phyloP scores from a whole-genome alignment of 1,284 basidiomycete genomes.

The Mixia osmundae region DNA sequence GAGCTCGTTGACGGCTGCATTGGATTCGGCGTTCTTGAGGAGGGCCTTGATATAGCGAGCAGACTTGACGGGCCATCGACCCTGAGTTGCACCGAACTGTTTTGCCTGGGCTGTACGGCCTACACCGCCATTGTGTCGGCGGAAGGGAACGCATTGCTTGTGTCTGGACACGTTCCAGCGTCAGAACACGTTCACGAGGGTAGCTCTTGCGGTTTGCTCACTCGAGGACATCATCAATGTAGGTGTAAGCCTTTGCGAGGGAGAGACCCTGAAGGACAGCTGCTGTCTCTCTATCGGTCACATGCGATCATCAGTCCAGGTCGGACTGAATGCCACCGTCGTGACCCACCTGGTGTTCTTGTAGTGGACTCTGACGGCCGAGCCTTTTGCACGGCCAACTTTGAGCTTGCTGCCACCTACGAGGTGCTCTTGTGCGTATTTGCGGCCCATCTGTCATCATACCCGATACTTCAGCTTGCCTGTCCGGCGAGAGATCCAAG shows the following conservation, averaged over 20 bases:
- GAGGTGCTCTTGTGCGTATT: too few relatives aligned
- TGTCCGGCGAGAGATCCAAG: too few relatives aligned
- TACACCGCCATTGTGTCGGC: slow-evolving; percentile 87
- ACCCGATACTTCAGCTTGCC: too few relatives aligned
- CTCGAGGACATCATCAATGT: slow-evolving; percentile 82
- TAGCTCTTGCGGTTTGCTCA: too few relatives aligned
- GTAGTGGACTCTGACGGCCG: slow-evolving; percentile 98
- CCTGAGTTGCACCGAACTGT: slow-evolving; percentile 90
- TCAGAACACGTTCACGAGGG: too few relatives aligned
- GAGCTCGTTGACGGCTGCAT: slow-evolving; percentile 93
- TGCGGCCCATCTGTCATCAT: too few relatives aligned
- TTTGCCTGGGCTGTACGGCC: slow-evolving; percentile 94
- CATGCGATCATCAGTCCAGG: background rate
- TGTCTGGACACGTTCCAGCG: too few relatives aligned
- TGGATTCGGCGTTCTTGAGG: slow-evolving; percentile 97
- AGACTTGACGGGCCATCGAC: slow-evolving; percentile 99
- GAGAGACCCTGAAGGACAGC: slow-evolving; percentile 47
- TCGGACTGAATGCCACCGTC: slow-evolving; percentile 23
- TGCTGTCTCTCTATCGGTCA: slow-evolving; percentile 21
- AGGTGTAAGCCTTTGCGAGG: slow-evolving; percentile 83
- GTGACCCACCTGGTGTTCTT: slow-evolving; percentile 99
- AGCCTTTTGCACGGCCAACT: too few relatives aligned
- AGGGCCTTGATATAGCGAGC: slow-evolving; percentile 84
- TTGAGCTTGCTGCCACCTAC: too few relatives aligned
- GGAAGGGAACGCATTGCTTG: slow-evolving; percentile 93